These are phyloP conservation scores for Trichothecium roseum DNA, from an alignment of 2,329 filamentous ascomycete genomes.

Conservation along the genomic window DNA sequence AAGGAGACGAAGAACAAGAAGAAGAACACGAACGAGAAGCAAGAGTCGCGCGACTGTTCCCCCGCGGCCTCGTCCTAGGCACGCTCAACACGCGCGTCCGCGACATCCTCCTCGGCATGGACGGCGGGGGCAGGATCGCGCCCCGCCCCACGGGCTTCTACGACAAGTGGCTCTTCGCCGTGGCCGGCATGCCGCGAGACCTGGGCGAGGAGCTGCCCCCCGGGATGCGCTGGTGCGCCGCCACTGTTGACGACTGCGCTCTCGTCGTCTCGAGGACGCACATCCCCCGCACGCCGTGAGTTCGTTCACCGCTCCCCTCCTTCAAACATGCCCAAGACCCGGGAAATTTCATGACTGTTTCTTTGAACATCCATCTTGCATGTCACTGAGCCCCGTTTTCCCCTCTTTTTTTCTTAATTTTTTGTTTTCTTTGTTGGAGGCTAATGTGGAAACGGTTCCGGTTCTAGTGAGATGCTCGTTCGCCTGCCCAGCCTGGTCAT, in stretches of 20 bases:
- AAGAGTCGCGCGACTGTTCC: constrained; percentile 8
- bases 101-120: constrained; percentile 8
- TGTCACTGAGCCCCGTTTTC: too few species aligned
- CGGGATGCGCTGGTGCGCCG: constrained; percentile 44
- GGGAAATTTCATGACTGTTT: not conserved
- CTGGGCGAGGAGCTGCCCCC: constrained; percentile 20
- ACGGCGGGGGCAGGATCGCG: constrained; percentile 9
- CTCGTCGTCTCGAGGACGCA: constrained; percentile 44
- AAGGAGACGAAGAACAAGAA: too few species aligned
- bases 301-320: constrained; percentile 10
- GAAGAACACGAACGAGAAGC: too few species aligned
- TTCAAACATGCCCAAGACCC: not conserved
- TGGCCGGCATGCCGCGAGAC: constrained; percentile 29
- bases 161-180: constrained; percentile 49
- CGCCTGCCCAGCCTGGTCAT: constrained; percentile 36
- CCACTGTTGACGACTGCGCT: constrained; percentile 40
- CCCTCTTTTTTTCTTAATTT: too few species aligned
- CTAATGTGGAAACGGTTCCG: constrained; percentile 2
- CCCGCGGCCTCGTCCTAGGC: constrained; percentile 23
- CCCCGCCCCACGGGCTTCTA: constrained; percentile 19
- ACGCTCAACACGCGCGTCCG: constrained; percentile 20
- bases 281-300: constrained; percentile 44
- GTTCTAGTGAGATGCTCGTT: constrained; percentile 27
- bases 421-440: too few species aligned
- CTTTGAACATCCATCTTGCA: too few species aligned